Evolutionary conservation across 257 asterid species (phyloP).

Genomic region (Schizonepeta tenuifolia): DNA sequence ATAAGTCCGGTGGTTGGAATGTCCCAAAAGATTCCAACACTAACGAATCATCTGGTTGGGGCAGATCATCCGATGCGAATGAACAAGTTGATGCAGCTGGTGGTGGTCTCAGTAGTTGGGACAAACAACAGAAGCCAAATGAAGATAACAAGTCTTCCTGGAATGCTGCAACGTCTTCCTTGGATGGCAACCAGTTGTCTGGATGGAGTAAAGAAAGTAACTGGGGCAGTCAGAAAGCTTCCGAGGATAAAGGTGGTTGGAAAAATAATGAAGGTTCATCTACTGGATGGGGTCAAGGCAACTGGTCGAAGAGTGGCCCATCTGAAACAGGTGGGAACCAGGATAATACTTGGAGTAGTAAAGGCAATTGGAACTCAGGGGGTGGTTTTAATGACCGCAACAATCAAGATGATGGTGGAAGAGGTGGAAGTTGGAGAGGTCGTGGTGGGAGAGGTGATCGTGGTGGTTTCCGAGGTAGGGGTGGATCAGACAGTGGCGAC

Average conservation of each 20-base stretch:
- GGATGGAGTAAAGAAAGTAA: conserved; percentile 45
- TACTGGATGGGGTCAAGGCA: conserved; percentile 78
- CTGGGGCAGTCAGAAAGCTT: conserved; percentile 43
- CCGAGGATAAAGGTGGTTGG: conserved; percentile 42
- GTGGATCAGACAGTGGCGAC: conserved; percentile 62
- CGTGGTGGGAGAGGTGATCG: conserved; percentile 60
- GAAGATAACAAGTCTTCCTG: conserved; percentile 40
- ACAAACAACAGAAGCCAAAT: conserved; percentile 32
- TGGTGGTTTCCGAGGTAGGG: conserved; percentile 59
- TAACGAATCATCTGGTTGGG: conserved; percentile 54
- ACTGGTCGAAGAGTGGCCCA: conserved; percentile 52
- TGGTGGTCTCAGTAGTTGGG: conserved; percentile 46
- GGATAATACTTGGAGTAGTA: conserved; percentile 65
- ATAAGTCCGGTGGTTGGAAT: conserved; percentile 41
- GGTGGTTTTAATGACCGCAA: conserved; percentile 49
- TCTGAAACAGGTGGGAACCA: conserved; percentile 51
- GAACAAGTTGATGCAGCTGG: conserved; percentile 40
- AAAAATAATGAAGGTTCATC: conserved; percentile 51
- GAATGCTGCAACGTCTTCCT: conserved; percentile 36
- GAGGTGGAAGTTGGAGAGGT: conserved; percentile 76
- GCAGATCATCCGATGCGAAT: conserved; percentile 34
- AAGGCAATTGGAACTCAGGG: conserved; percentile 68
- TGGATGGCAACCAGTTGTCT: conserved; percentile 45
- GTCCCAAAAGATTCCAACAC: conserved; percentile 33
- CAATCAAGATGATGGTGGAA: conserved; percentile 55